Conservation (phyloP, 1,284 basidiomycete species). For the Apiotrichum mycotoxinovorans region DNA sequence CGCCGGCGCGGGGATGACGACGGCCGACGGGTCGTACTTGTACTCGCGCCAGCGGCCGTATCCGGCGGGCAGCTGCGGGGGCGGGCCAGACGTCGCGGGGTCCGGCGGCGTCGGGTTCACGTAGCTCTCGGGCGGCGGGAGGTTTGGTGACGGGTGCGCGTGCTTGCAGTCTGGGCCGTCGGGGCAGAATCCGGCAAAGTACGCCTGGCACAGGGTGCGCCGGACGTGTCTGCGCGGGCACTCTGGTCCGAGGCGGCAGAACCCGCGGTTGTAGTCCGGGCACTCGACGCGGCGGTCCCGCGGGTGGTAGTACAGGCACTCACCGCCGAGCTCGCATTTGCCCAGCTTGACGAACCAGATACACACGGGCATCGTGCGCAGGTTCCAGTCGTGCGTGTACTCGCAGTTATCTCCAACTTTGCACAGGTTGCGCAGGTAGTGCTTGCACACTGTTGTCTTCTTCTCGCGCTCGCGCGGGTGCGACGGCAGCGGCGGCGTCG, state of each 20-base stretch:
- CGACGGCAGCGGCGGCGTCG: conserved; percentile 70
- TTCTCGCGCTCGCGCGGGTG: conserved; percentile 76
- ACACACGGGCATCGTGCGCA: conserved; percentile 98
- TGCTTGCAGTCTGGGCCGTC: conserved; percentile 81
- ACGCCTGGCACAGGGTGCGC: conserved; percentile 83
- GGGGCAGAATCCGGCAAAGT: conserved; percentile 94
- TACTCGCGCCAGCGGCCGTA: conserved; percentile 71
- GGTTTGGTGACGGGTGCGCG: conserved; percentile 60
- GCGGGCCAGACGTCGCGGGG: conserved; percentile 75
- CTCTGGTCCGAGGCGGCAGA: conserved; percentile 82
- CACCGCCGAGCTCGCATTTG: conserved; percentile 95
- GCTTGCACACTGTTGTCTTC: conserved; percentile 94
- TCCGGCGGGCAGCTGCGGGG: conserved; percentile 66
- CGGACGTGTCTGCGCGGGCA: conserved; percentile 93
- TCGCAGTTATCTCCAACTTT: conserved; percentile 99
- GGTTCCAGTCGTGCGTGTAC: conserved; percentile 98
- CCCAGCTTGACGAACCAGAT: conserved; percentile 99
- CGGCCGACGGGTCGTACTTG: conserved; percentile 64
- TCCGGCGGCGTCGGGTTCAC: conserved; percentile 71
- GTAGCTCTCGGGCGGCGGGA: conserved; percentile 69
- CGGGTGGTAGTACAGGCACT: conserved; percentile 97
- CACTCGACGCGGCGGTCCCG: conserved; percentile 83
- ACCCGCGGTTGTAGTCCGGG: conserved; percentile 91
- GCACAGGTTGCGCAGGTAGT: conserved; percentile 96
- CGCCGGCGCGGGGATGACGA: conserved; percentile 37